phyloP scores from a whole-genome alignment of 73 alveolate species.

The Durusdinium trenchii region DNA sequence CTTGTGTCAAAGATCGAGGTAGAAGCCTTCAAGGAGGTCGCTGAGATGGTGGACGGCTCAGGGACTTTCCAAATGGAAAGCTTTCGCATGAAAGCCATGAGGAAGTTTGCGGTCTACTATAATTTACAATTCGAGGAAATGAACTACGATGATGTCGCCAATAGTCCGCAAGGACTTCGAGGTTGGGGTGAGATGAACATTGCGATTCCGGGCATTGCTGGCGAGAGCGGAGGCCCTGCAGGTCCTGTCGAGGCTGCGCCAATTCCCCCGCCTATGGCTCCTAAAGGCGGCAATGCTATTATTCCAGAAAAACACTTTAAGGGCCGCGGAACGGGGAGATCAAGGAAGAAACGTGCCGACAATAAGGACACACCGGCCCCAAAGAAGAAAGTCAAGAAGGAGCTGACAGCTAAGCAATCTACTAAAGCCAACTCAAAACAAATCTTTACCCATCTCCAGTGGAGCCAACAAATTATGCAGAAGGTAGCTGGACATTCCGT shows the following conservation, averaged over 20 bases:
- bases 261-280: too few species aligned
- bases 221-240: too few species aligned
- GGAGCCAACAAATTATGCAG: neutral
- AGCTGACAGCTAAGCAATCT: neutral
- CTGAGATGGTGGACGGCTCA: neutral
- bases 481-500: neutral
- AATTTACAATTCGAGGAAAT: neutral
- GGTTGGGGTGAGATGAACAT: constrained; percentile 45
- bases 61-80: constrained; percentile 6
- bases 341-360: neutral
- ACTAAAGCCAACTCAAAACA: neutral
- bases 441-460: neutral
- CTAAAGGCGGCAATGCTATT: too few species aligned
- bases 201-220: neutral
- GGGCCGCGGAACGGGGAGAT: too few species aligned
- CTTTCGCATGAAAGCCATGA: neutral
- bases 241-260: too few species aligned
- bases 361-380: neutral
- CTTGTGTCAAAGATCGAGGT: neutral
- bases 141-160: neutral
- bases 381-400: neutral
- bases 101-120: constrained; percentile 1
- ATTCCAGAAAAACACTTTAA: too few species aligned
- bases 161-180: neutral
- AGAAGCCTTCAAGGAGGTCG: constrained; percentile 36